phyloP scores from a whole-genome alignment of 331 rosid species.

The Dryas integrifolia region DNA sequence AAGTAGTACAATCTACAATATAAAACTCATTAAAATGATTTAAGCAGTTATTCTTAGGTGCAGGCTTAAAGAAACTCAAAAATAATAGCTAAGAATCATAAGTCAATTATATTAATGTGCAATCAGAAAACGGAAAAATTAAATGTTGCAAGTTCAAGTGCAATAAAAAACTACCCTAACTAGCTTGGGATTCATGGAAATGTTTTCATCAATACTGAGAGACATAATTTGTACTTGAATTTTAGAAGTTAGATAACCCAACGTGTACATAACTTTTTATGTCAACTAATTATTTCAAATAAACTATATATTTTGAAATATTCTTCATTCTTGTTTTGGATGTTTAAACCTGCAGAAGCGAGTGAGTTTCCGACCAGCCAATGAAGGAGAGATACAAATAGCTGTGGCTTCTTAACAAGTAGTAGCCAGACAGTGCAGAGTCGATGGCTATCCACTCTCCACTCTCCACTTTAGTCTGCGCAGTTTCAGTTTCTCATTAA shows the following conservation, averaged over 20 bases:
- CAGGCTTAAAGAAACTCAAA: background rate
- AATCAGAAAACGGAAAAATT: too few relatives aligned
- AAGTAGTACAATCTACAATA: background rate
- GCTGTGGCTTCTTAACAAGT: slow-evolving; percentile 42
- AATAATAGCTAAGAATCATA: too few relatives aligned
- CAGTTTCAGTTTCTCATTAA: slow-evolving; percentile 14
- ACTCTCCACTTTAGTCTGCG: background rate
- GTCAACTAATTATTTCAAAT: too few relatives aligned
- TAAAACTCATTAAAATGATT: background rate
- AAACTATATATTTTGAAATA: background rate
- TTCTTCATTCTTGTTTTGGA: slow-evolving; percentile 2
- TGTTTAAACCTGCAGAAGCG: slow-evolving; percentile 53
- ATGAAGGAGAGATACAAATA: slow-evolving; percentile 49
- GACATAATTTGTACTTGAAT: too few relatives aligned
- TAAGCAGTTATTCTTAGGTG: background rate
- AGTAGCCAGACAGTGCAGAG: background rate
- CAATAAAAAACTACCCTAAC: too few relatives aligned
- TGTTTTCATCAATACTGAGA: too few relatives aligned
- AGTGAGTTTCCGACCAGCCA: slow-evolving; percentile 65
- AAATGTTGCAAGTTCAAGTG: too few relatives aligned
- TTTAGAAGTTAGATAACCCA: too few relatives aligned
- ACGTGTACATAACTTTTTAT: too few relatives aligned
- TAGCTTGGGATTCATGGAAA: too few relatives aligned
- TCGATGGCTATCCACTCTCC: background rate
- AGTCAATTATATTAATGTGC: too few relatives aligned